Evolutionary conservation across 1,284 basidiomycete species (phyloP).

Genomic region (Blastosporella zonata): DNA sequence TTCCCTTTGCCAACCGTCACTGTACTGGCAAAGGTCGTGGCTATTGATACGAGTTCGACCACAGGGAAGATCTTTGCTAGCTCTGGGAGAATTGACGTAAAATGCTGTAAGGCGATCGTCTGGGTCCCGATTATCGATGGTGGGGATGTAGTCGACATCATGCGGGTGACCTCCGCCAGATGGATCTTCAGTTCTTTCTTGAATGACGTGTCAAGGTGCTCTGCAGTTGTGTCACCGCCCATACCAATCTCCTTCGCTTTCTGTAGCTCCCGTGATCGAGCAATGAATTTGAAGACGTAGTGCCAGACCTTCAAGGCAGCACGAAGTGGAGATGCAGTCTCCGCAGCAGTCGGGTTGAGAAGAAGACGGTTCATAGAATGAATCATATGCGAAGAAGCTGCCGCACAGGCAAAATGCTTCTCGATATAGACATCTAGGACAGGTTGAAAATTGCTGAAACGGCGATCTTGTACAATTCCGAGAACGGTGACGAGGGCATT

Average conservation of each 20-base stretch:
- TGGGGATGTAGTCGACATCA: conserved; percentile 84
- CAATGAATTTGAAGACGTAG: conserved; percentile 93
- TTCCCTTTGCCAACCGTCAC: conserved; percentile 80
- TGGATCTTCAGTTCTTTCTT: conserved; percentile 79
- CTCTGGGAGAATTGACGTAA: conserved; percentile 89
- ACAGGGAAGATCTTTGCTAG: conserved; percentile 77
- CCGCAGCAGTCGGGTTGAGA: conserved; percentile 67
- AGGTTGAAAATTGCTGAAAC: conserved; percentile 95
- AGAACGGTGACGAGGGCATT: conserved; percentile 89
- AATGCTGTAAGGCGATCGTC: conserved; percentile 91
- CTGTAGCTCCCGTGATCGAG: conserved; percentile 85
- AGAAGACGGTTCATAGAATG: conserved; percentile 86
- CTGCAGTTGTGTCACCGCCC: conserved; percentile 76
- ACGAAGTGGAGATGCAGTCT: conserved; percentile 77
- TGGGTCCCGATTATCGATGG: conserved; percentile 93
- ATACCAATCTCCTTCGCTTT: conserved; percentile 76
- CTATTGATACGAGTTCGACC: conserved; percentile 81
- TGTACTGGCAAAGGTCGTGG: conserved; percentile 86
- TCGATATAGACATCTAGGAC: conserved; percentile 94
- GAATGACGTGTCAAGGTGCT: conserved; percentile 84
- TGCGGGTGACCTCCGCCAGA: conserved; percentile 77
- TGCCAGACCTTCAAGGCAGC: conserved; percentile 96
- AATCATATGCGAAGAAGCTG: conserved; percentile 80
- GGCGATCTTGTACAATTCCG: conserved; percentile 87
- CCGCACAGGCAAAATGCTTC: conserved; percentile 79